Base-by-base conservation (phyloP, 2,329 filamentous ascomycete genomes). In the Apiospora hydei region DNA sequence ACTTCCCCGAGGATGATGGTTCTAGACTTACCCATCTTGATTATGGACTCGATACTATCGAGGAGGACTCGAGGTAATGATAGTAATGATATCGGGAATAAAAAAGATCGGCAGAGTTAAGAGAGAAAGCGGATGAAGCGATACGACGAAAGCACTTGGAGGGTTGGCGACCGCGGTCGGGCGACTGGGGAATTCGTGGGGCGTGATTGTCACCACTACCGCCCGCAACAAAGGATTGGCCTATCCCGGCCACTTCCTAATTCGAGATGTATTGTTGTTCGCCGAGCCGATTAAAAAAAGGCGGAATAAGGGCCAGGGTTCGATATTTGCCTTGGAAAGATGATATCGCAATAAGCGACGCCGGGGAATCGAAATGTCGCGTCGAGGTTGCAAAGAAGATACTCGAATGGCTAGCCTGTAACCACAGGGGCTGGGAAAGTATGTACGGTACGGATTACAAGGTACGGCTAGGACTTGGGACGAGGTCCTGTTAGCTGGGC, bases 401-500 rank as follows among this genome's bases (percentile, higher is more conserved):
- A 64, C 57, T 64, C 34, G 57, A 41, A 64, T n/a, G 57, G 57
- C 34, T 64, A 64, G 57, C 16, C 53, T 61, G 53, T 38, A 38
- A 38, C 51, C 13, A 57, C 51, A 34, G 51, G 51, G 51, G 51
- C 26, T 57, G 51, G 26, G 51, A 34, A 21, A 18, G 51, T 44
- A 44, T 14, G 43, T 47, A 47, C 18, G 44, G 16, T 38, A 21
- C 30, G 53, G 30, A 61, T 38, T 61, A 61, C 53, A 61, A 61
- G 21, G 30, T 38, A 61, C 51, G 51, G 51, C 51, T 57, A 57
- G 51, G 51, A 57, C 26, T 57, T 57, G 30, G 51, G 51, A 57
- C 51, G 53, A 38, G 53, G 53, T 61, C 53, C 53, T 57, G 51
- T 61, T 61, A 18, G 53, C 53, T n/a, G 30, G 53, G 53, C 53